Base-by-base conservation (phyloP, 2,329 filamentous ascomycete genomes). In the Aspergillus fumigatus region DNA sequence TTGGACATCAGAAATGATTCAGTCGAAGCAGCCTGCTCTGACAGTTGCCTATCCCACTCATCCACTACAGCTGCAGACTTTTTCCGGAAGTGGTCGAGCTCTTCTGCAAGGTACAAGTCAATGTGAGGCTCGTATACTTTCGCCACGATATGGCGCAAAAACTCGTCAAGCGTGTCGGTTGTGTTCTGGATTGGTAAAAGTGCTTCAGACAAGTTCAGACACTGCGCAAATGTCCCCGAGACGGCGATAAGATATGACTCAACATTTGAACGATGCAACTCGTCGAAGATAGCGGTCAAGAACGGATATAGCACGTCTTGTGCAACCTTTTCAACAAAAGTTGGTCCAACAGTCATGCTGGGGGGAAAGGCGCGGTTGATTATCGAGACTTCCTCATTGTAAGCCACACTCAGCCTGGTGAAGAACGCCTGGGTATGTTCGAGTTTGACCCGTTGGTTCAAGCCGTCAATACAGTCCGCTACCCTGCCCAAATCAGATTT, bases 1-100 rank as follows among this genome's bases (percentile, higher is more conserved):
- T 92, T 97, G 25, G 88, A 89, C 93, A 97, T 97, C 76, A 92
- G 94, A 70, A 95, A 96, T 0, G 90, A 94, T 75, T 99, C 94
- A 0, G 90, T 87, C 2, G 88, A 89, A 17, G 90, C 92, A 63
- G 96, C 92, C 74, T 97, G 90, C 65, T 96, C 93, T 0, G 87
- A 90, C 32, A 97, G 81, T 69, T 95, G 90, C 75, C 90, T 91
- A 74, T 97, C 93, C 94, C 94, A 99, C 14, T 85, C 82, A 6
- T 79, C 82, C 4, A 99, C 93, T 67, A 93, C 86, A 1, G 82
- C 79, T 59, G 93, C 88, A 14, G 90, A 90, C 60, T 87, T 84
- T 54, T 83, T 82, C 29, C 87, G 88, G 73, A 97, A 97, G 68
- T 86, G 87, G 50, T 93, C 90, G 29, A 97, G 79, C 75, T 99